Conservation (phyloP, 2,329 filamentous ascomycete species). For the Rutstroemia sp. region DNA sequence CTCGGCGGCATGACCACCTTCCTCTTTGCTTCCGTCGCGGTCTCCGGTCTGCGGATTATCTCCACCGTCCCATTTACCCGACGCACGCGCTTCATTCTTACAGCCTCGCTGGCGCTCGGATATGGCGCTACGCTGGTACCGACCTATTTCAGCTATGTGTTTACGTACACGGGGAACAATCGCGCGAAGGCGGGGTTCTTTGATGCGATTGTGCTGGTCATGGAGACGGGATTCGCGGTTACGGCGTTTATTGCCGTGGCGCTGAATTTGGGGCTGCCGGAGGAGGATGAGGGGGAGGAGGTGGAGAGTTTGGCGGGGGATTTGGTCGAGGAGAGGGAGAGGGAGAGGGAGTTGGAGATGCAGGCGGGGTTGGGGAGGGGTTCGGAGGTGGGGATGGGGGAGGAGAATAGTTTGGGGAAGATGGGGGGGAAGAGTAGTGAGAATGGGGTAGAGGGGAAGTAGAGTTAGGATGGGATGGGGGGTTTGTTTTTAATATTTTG, state of each 20-base stretch:
- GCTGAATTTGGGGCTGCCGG: slow-evolving; percentile 64
- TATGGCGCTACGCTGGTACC: slow-evolving; percentile 62
- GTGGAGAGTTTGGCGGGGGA: slow-evolving; percentile 25
- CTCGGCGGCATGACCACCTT: slow-evolving; percentile 73
- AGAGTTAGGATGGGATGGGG: no score
- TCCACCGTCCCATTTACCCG: slow-evolving; percentile 65
- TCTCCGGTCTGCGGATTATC: slow-evolving; percentile 72
- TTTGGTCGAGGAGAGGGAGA: slow-evolving; percentile 11
- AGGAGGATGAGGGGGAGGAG: slow-evolving; percentile 63
- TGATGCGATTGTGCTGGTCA: slow-evolving; percentile 64
- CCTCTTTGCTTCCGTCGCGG: slow-evolving; percentile 68
- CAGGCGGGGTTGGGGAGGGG: not conserved
- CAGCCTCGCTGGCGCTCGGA: slow-evolving; percentile 64
- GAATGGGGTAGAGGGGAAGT: not conserved
- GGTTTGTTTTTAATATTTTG: no score
- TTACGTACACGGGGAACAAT: slow-evolving; percentile 65
- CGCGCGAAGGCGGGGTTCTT: slow-evolving; percentile 63
- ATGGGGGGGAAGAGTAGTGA: not conserved
- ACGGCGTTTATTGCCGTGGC: slow-evolving; percentile 52
- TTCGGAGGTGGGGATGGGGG: not conserved
- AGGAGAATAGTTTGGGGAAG: not conserved
- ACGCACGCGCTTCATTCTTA: slow-evolving; percentile 75
- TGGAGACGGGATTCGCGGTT: slow-evolving; percentile 70
- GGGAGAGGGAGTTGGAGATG: not conserved
- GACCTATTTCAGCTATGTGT: slow-evolving; percentile 62